These are phyloP conservation scores for Lactarius tabidus DNA, from an alignment of 768 basidiomycete genomes.

Conservation along the genomic window DNA sequence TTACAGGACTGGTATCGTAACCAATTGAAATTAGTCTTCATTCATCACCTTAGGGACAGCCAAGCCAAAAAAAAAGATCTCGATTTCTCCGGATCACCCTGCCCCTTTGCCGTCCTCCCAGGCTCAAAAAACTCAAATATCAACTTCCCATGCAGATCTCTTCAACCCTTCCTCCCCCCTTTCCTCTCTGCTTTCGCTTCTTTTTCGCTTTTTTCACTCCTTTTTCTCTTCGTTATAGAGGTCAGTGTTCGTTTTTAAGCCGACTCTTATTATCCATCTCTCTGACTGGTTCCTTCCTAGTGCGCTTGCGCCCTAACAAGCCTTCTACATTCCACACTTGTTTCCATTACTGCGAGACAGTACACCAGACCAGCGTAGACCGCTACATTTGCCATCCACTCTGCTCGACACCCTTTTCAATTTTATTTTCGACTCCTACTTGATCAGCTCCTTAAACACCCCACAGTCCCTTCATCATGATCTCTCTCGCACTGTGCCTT, in stretches of 20 bases:
- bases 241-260: constrained; percentile 36
- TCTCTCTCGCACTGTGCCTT: constrained; percentile 56
- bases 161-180: background rate
- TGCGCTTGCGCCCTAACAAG: constrained; percentile 44
- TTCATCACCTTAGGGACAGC: background rate
- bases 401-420: constrained; percentile 32
- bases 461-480: constrained; percentile 50
- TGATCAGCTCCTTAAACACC: constrained; percentile 34
- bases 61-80: background rate
- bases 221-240: constrained; percentile 34
- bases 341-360: constrained; percentile 60
- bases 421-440: constrained; percentile 33
- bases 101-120: background rate
- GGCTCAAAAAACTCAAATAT: background rate
- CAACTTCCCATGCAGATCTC: background rate
- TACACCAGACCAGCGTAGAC: constrained; percentile 67
- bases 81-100: background rate
- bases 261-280: background rate
- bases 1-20: background rate
- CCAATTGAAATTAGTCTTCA: background rate
- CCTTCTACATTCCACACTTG: constrained; percentile 39
- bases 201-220: constrained; percentile 23
- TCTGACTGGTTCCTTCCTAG: constrained; percentile 25
- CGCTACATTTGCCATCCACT: constrained; percentile 51
- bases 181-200: background rate